Conservation (phyloP, 345 rosid genomes). For the Moricandia moricandioides region DNA sequence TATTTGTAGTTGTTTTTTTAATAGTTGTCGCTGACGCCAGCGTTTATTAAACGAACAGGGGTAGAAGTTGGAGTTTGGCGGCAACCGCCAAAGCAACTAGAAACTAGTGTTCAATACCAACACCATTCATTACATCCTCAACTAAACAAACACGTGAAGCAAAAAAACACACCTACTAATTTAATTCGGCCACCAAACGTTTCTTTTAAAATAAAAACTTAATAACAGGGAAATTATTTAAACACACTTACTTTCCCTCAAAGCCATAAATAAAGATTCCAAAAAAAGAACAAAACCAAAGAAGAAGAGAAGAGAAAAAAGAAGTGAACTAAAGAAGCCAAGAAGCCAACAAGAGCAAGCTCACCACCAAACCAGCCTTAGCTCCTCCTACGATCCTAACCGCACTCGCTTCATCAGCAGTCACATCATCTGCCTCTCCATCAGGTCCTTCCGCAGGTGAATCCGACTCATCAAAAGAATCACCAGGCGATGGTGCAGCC, state of each 20-base stretch:
- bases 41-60: too few species aligned
- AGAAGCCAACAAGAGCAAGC: slow-evolving; percentile 40
- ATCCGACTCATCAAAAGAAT: slow-evolving; percentile 44
- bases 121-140: slow-evolving; percentile 13
- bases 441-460: slow-evolving; percentile 73
- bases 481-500: slow-evolving; percentile 30
- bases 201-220: background rate
- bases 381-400: slow-evolving; percentile 39
- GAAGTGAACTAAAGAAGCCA: slow-evolving; percentile 34
- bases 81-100: too few species aligned
- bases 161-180: too few species aligned
- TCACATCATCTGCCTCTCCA: slow-evolving; percentile 47
- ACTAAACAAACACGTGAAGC: background rate
- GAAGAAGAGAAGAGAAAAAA: background rate
- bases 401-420: slow-evolving; percentile 56
- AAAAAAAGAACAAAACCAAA: background rate
- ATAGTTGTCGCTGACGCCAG: too few species aligned
- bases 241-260: slow-evolving; percentile 19
- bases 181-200: slow-evolving; percentile 11
- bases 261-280: slow-evolving; percentile 18
- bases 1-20: too few species aligned
- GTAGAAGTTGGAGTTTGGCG: background rate
- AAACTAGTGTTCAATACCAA: background rate
- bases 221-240: background rate
- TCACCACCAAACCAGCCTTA: slow-evolving; percentile 38